These are phyloP conservation scores for Geotrichum citri-aurantii DNA, from an alignment of 1,139 yeast genomes.

Conservation along the genomic window DNA sequence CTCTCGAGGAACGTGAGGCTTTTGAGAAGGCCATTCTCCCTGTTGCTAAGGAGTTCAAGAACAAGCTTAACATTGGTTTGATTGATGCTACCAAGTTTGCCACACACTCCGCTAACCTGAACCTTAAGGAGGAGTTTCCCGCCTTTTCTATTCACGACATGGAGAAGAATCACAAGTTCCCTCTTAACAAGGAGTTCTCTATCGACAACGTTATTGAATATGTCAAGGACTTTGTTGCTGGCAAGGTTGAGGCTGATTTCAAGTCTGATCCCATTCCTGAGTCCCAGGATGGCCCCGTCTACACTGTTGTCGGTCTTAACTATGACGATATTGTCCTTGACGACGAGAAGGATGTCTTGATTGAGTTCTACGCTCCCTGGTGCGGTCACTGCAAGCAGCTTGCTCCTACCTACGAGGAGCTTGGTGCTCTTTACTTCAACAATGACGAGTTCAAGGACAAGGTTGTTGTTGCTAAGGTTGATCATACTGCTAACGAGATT, in stretches of 20 bases:
- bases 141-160: constrained; percentile 83
- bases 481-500: constrained; percentile 86
- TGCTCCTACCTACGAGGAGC: constrained; percentile 87
- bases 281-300: constrained; percentile 64
- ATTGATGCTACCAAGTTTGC: constrained; percentile 79
- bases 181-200: constrained; percentile 46
- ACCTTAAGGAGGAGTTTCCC: constrained; percentile 77
- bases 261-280: constrained; percentile 89
- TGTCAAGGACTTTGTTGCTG: constrained; percentile 58
- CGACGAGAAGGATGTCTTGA: constrained; percentile 73
- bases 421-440: constrained; percentile 60
- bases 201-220: constrained; percentile 50
- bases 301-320: constrained; percentile 77
- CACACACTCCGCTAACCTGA: constrained; percentile 81
- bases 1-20: constrained; percentile 58
- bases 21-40: constrained; percentile 49
- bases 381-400: constrained; percentile 97
- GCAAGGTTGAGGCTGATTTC: constrained; percentile 62
- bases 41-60: constrained; percentile 71
- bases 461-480: constrained; percentile 78
- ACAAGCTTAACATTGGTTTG: constrained; percentile 80
- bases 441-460: constrained; percentile 38
- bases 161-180: constrained; percentile 64
- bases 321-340: constrained; percentile 68
- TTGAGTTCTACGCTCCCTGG: constrained; percentile 98